Base-by-base conservation (phyloP, 2,329 filamentous ascomycete genomes). In the Venturia pyrina region DNA sequence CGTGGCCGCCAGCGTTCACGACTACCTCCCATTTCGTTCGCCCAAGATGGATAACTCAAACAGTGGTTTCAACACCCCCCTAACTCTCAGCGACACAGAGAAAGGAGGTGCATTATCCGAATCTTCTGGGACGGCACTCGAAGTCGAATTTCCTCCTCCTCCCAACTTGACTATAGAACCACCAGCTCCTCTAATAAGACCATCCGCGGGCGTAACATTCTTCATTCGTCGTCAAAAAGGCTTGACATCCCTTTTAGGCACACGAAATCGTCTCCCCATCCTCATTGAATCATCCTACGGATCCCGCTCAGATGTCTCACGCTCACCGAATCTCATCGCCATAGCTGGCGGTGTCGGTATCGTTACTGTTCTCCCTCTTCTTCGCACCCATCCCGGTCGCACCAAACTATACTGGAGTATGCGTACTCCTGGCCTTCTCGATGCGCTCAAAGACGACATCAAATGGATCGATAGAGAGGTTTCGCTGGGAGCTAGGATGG, bases 331-430 rank as follows among this genome's bases (percentile, higher is more conserved):
- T 32, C 64, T 82, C 1, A 67, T 83, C 10, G 74, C 79, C 60
- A 75, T 83, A 48, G 78, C 72, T 1, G 81, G 81, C 21, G 81
- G 80, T 10, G 78, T 82, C 37, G 80, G 81, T 56, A 79, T 83
- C 69, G 82, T 80, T 0, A 78, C 73, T 2, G 59, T 80, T 17
- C 67, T 82, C 0, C 74, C 77, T 3, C 75, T 73, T 62, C 48
- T 77, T 3, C 63, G 65, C 19, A 63, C 63, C 48, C 77, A 78
- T 65, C 63, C 40, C n/a, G 68, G 69, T 50, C 50, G 77, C 66
- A 67, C 73, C 13, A 78, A 77, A 67, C 70, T 80, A 0, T 72
- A 44, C 59, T 80, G 76, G 75, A 75, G 74, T 63, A 68, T 77
- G 21, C 65, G 76, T 13, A 65, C 69, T 2, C 46, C 34, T 11